Evolutionary conservation across 257 asterid genomes (phyloP).

Genomic region (Linaria vulgaris): DNA sequence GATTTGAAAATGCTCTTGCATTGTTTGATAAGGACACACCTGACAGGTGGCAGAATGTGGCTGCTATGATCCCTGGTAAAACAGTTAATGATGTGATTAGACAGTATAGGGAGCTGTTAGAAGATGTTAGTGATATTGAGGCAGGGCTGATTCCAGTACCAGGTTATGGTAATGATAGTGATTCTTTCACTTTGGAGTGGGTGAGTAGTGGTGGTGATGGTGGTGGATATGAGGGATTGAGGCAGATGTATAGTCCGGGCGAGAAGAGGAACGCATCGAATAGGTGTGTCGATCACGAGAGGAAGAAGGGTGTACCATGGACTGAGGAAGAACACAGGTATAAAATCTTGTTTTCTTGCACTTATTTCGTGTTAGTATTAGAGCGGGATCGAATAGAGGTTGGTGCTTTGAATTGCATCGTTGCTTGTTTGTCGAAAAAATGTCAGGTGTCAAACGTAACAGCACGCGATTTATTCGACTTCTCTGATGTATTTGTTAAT

Average conservation of each 20-base stretch:
- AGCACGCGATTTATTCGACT: too few species aligned
- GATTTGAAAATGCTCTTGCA: conserved; percentile 76
- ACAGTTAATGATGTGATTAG: conserved; percentile 63
- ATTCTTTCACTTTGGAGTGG: conserved; percentile 66
- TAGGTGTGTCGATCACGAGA: conserved; percentile 57
- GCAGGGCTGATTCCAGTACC: conserved; percentile 77
- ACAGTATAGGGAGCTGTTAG: conserved; percentile 65
- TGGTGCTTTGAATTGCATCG: too few species aligned
- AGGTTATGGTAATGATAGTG: conserved; percentile 38
- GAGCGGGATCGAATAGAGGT: too few species aligned
- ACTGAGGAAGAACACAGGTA: conserved; percentile 96
- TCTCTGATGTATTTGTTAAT: too few species aligned
- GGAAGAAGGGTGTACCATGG: conserved; percentile 95
- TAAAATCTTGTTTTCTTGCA: background rate
- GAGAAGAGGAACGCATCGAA: conserved; percentile 45
- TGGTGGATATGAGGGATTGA: conserved; percentile 43
- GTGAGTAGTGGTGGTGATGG: conserved; percentile 33
- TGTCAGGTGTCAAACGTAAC: too few species aligned
- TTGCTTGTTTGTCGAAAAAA: too few species aligned
- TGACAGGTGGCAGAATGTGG: conserved; percentile 83
- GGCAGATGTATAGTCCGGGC: conserved; percentile 29
- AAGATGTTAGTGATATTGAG: conserved; percentile 69
- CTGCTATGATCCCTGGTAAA: conserved; percentile 77
- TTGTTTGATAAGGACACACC: conserved; percentile 78
- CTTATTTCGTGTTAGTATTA: too few species aligned